These are phyloP conservation scores for Eutypa lata DNA, from an alignment of 2,329 filamentous ascomycete species.

Conservation along the genomic window DNA sequence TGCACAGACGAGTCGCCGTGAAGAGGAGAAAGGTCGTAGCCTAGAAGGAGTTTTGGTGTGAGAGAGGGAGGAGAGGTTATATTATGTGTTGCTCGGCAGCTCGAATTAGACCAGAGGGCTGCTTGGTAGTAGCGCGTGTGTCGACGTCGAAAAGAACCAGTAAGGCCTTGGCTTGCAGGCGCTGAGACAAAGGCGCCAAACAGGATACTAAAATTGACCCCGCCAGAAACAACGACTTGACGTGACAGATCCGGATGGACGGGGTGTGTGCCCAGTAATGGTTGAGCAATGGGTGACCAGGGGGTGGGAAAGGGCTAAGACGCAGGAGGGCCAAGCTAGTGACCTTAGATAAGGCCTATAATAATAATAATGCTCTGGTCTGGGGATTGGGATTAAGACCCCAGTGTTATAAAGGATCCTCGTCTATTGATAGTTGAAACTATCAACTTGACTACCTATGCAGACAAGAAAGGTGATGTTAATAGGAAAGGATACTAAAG, in stretches of 20 bases:
- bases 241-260: conserved; percentile 27
- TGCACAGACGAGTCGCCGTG: conserved; percentile 37
- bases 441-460: too few species aligned
- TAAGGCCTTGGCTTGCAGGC: conserved; percentile 12
- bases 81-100: conserved; percentile 24
- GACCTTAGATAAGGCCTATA: neutral
- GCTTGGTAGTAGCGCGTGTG: neutral
- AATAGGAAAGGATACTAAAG: neutral
- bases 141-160: conserved; percentile 8
- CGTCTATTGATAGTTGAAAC: too few species aligned
- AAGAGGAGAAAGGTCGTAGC: conserved; percentile 31
- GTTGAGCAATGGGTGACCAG: conserved; percentile 6
- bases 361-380: neutral
- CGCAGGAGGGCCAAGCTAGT: neutral
- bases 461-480: neutral
- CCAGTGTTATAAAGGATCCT: too few species aligned
- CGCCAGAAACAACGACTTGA: conserved; percentile 24
- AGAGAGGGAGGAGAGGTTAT: conserved; percentile 29
- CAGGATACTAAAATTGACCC: conserved; percentile 24
- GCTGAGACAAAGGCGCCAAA: conserved; percentile 30
- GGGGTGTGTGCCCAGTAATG: conserved; percentile 18
- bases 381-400: neutral
- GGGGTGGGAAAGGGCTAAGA: conserved; percentile 7
- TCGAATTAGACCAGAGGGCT: conserved; percentile 4
- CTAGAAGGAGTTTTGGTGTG: conserved; percentile 25